Percentiles rank a stretch among this genome's conserved stretches.
phyloP scores from a whole-genome alignment of 805 yeast genomes.

The Nematodospora valgi region DNA sequence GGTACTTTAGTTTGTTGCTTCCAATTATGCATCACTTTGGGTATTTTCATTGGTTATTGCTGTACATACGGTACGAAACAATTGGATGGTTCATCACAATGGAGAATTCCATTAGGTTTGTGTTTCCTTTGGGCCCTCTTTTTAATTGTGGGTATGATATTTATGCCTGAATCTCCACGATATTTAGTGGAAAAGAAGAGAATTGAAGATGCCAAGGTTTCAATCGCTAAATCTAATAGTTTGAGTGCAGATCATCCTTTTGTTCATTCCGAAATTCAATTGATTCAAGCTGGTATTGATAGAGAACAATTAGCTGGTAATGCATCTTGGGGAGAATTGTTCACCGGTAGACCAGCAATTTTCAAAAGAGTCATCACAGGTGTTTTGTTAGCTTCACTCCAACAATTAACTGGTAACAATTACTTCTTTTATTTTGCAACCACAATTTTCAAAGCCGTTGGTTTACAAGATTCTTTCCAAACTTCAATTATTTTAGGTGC shows the following conservation, averaged over 20 bases:
- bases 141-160: slow-evolving; percentile 48
- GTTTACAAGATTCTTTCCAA: slow-evolving; percentile 50
- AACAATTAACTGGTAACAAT: slow-evolving; percentile 61
- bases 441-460: slow-evolving; percentile 50
- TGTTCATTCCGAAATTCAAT: slow-evolving; percentile 50
- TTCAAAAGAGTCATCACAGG: slow-evolving; percentile 56
- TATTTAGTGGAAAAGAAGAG: slow-evolving; percentile 51
- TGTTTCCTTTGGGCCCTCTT: slow-evolving; percentile 52
- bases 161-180: slow-evolving; percentile 71
- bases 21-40: slow-evolving; percentile 68
- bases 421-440: slow-evolving; percentile 64
- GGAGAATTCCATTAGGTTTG: slow-evolving; percentile 66
- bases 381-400: slow-evolving; percentile 53
- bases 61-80: slow-evolving; percentile 60
- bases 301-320: slow-evolving; percentile 59
- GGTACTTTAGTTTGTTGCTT: slow-evolving; percentile 68
- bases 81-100: slow-evolving; percentile 47
- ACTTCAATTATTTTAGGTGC: slow-evolving; percentile 54
- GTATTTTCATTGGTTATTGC: slow-evolving; percentile 70
- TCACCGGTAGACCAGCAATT: slow-evolving; percentile 63
- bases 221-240: slow-evolving; percentile 60
- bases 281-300: slow-evolving; percentile 58
- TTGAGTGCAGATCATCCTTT: slow-evolving; percentile 50
- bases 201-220: slow-evolving; percentile 50
- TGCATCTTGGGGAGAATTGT: slow-evolving; percentile 62